These are phyloP conservation scores for Phytophthora sp. DNA, from an alignment of 352 stramenopile species.

Conservation along the genomic window DNA sequence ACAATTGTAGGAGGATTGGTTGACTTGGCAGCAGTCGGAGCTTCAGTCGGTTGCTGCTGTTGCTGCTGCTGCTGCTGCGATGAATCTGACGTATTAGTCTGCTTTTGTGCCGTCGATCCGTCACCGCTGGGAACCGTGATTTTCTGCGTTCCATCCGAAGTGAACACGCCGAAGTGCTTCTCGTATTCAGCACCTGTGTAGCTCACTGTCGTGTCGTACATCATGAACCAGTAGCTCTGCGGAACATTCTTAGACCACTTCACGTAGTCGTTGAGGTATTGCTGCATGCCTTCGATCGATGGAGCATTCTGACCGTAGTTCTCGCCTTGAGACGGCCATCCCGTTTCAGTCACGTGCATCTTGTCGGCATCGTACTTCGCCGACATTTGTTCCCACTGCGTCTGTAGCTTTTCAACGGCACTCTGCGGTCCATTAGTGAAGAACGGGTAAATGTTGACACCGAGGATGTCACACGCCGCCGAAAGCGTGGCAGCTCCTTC, in stretches of 20 bases:
- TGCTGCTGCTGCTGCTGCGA: conserved; percentile 11
- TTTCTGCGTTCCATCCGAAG: conserved; percentile 41
- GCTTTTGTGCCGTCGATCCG: conserved; percentile 2
- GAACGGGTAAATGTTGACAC: conserved; percentile 85
- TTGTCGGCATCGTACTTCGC: conserved; percentile 51
- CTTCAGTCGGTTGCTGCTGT: background rate
- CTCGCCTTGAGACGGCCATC: conserved; percentile 58
- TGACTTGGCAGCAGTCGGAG: conserved; percentile 7
- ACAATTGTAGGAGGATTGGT: background rate
- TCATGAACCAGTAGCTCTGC: conserved; percentile 70
- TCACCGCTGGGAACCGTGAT: conserved; percentile 37
- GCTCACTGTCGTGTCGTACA: conserved; percentile 62
- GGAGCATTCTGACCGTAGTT: conserved; percentile 41
- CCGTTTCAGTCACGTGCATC: conserved; percentile 63
- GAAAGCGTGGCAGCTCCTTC: conserved; percentile 40
- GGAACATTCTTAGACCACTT: conserved; percentile 40
- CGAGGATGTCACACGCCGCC: conserved; percentile 27
- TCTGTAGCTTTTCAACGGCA: conserved; percentile 62
- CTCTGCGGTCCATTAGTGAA: conserved; percentile 50
- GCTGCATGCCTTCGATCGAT: conserved; percentile 42
- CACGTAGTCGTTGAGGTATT: conserved; percentile 54
- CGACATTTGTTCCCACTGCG: conserved; percentile 55
- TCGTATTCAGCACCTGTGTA: conserved; percentile 60
- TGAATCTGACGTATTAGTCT: conserved; percentile 15
- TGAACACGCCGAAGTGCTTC: conserved; percentile 67